Percentiles rank a stretch among this genome's conserved stretches.
phyloP scores from a whole-genome alignment of 192 early-diverging fungal genomes.

The Chytriomyces confervae region DNA sequence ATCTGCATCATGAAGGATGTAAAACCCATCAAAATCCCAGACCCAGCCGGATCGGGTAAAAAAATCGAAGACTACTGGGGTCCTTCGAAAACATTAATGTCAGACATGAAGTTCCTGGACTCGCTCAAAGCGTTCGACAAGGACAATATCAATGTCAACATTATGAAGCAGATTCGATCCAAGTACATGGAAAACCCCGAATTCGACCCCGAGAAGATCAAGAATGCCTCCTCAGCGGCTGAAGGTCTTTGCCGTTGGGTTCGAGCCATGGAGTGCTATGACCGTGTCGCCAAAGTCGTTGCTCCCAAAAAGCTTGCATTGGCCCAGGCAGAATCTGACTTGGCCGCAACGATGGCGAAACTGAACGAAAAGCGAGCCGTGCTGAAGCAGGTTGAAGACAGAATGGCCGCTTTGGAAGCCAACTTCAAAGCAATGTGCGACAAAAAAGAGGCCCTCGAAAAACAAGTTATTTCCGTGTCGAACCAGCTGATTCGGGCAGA shows the following conservation, averaged over 20 bases:
- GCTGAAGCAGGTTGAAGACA: constrained; percentile 66
- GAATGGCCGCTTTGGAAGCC: constrained; percentile 58
- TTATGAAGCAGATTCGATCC: constrained; percentile 65
- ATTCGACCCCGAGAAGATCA: constrained; percentile 68
- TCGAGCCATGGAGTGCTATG: constrained; percentile 65
- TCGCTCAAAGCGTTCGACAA: constrained; percentile 63
- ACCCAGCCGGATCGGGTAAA: constrained; percentile 63
- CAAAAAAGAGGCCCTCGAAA: constrained; percentile 63
- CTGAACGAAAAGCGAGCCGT: constrained; percentile 65
- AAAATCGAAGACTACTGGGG: constrained; percentile 68
- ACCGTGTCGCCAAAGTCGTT: constrained; percentile 67
- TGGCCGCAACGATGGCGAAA: constrained; percentile 59
- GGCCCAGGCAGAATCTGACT: constrained; percentile 59
- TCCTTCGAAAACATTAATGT: constrained; percentile 62
- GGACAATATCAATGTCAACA: constrained; percentile 59
- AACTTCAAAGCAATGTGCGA: constrained; percentile 63
- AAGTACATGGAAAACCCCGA: constrained; percentile 70
- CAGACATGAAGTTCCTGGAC: constrained; percentile 62
- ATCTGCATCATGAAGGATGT: constrained; percentile 69
- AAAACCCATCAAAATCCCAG: constrained; percentile 66
- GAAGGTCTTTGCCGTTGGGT: constrained; percentile 69
- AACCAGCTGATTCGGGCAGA: constrained; percentile 67
- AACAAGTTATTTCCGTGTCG: constrained; percentile 65
- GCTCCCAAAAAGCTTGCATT: constrained; percentile 63
- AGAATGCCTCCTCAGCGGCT: constrained; percentile 65